Conservation (phyloP, 129 eudicot genomes). For the Escallonia herrerae region DNA sequence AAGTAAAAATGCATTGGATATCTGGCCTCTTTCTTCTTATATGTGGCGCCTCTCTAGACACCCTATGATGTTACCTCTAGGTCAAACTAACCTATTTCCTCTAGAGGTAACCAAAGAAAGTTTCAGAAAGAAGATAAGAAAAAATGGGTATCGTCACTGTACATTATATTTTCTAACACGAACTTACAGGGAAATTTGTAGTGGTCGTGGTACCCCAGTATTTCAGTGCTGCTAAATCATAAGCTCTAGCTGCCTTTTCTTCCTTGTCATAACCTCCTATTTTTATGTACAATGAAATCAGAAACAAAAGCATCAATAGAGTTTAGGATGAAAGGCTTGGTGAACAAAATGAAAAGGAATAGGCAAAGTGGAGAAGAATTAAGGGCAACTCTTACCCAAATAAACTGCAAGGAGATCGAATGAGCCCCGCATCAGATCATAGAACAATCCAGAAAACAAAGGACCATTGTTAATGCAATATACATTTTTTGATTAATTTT, state of each 20-base stretch:
- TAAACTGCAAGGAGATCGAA: slow-evolving; percentile 64
- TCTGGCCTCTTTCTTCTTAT: too few species aligned
- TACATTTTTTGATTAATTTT: slow-evolving; percentile 10
- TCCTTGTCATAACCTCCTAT: slow-evolving; percentile 96
- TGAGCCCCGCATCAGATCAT: slow-evolving; percentile 22
- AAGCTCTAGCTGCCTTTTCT: slow-evolving; percentile 91
- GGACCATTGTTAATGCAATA: too few species aligned
- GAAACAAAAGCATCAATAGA: neutral
- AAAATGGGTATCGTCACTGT: too few species aligned
- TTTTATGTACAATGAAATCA: slow-evolving; percentile 1
- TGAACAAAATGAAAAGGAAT: neutral
- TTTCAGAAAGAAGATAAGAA: too few species aligned
- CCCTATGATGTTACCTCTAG: too few species aligned
- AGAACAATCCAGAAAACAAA: neutral
- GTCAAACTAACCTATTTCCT: too few species aligned
- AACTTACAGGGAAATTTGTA: slow-evolving; percentile 80
- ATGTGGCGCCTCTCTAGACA: too few species aligned
- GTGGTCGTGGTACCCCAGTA: slow-evolving; percentile 94
- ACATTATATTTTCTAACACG: neutral
- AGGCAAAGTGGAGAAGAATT: slow-evolving; percentile 10
- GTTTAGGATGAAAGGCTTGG: neutral
- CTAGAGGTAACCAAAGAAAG: too few species aligned
- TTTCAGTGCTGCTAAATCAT: slow-evolving; percentile 89
- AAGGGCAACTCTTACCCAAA: slow-evolving; percentile 46
- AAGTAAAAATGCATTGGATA: neutral